These are phyloP conservation scores for Naganishia vishniacii DNA, from an alignment of 768 basidiomycete species.

Conservation along the genomic window DNA sequence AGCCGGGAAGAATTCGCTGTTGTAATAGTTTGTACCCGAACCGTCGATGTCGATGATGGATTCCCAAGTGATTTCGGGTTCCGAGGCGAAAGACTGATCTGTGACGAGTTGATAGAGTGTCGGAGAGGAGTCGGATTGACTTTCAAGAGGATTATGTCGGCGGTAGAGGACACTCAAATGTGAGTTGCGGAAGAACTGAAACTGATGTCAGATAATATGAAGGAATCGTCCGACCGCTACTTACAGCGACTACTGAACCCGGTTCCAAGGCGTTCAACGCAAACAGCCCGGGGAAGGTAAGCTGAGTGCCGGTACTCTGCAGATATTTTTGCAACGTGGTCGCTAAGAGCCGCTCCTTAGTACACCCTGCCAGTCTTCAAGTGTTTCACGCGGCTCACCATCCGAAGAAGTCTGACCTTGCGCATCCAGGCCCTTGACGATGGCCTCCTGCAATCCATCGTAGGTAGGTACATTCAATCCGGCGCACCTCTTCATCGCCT, in stretches of 20 bases:
- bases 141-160: constrained; percentile 29
- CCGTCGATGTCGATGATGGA: constrained; percentile 82
- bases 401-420: constrained; percentile 43
- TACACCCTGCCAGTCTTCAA: background rate
- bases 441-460: constrained; percentile 65
- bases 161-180: constrained; percentile 79
- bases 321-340: constrained; percentile 48
- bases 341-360: constrained; percentile 7
- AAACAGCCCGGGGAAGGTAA: constrained; percentile 84
- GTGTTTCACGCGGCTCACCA: constrained; percentile 39
- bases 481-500: constrained; percentile 26
- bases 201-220: background rate
- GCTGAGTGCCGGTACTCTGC: constrained; percentile 66
- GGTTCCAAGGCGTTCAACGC: constrained; percentile 56
- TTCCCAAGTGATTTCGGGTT: constrained; percentile 83
- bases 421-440: constrained; percentile 68
- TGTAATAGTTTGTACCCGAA: constrained; percentile 68
- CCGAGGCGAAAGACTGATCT: constrained; percentile 71
- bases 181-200: constrained; percentile 71
- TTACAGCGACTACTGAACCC: constrained; percentile 62
- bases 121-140: constrained; percentile 37
- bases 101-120: constrained; percentile 78
- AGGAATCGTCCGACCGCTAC: background rate
- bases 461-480: constrained; percentile 49
- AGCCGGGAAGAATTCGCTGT: constrained; percentile 61